Conservation (phyloP, 1,284 basidiomycete species). For the Phlebopus sp. region DNA sequence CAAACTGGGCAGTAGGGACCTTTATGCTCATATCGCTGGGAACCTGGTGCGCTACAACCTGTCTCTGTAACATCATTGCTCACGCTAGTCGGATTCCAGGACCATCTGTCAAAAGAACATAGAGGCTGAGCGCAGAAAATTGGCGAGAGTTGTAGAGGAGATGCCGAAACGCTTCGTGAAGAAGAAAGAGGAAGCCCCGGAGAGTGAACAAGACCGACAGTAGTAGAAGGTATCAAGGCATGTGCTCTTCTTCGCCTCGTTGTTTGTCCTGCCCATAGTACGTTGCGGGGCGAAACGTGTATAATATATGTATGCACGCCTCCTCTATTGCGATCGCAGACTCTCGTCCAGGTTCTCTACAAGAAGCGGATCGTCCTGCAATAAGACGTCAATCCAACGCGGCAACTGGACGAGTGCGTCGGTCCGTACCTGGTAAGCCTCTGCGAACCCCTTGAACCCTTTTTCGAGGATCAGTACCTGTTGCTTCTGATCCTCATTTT, state of each 20-base stretch:
- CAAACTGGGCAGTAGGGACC: constrained; percentile 56
- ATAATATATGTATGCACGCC: too few species aligned
- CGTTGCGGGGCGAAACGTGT: too few species aligned
- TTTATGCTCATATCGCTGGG: constrained; percentile 51
- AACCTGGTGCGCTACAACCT: constrained; percentile 40
- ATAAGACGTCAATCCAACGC: constrained; percentile 1
- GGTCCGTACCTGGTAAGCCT: constrained; percentile 55
- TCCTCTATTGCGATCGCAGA: too few species aligned
- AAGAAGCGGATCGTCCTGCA: constrained; percentile 61
- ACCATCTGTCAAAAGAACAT: constrained; percentile 59
- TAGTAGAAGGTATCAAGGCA: not conserved
- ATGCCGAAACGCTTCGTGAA: constrained; percentile 55
- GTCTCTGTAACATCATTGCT: not conserved
- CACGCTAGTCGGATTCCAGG: constrained; percentile 38
- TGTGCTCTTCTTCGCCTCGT: not conserved
- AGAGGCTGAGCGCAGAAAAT: constrained; percentile 50
- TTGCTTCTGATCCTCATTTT: constrained; percentile 40
- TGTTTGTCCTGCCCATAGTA: not conserved
- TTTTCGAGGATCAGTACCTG: constrained; percentile 64
- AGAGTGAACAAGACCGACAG: constrained; percentile 4
- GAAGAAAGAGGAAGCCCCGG: constrained; percentile 32
- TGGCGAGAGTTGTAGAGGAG: constrained; percentile 58
- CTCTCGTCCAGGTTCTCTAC: constrained; percentile 74
- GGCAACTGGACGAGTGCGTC: not conserved
- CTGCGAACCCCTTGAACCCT: constrained; percentile 70